Base-by-base conservation (phyloP, 805 yeast genomes). In the Suhomyces sp. region DNA sequence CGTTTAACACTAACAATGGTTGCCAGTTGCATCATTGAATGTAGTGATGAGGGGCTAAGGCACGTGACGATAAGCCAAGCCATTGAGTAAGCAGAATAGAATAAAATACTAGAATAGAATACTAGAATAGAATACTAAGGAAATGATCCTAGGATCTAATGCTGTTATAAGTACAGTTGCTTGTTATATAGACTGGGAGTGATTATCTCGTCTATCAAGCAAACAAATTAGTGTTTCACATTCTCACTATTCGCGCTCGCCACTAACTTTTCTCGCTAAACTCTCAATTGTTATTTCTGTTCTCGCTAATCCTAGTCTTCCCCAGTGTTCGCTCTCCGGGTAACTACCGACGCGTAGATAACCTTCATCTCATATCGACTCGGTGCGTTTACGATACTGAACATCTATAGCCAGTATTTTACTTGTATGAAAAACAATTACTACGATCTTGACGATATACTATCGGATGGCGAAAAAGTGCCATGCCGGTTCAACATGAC, bases 401-500 rank as follows among this genome's bases (percentile, higher is more conserved):
- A n/a, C n/a, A n/a, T n/a, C n/a, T n/a, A n/a, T n/a, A n/a, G n/a
- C n/a, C n/a, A n/a, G n/a, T n/a, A n/a, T n/a, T 24, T 24, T 24
- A 24, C 4, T 5, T 5, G 25, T 4, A 31, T 33, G 41, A 37
- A 37, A 37, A 37, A 7, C 37, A 39, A 48, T 29, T 88, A 88
- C 68, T 88, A 85, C 70, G 92, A 87, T 63, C 72, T 88, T 5
- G 94, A 88, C 58, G 94, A 87, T 57, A 84, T 87, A 10, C 72
- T 86, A 17, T 82, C 92, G 0, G 90, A 84, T 54, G 77, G 81
- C 2, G 85, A 83, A 73, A 85, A 84, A 61, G 72, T 92, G 6
- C 97, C 97, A 0, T 84, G 93, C 61, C 82, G 80, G 49, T 90
- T 92, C 72, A 85, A 86, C 57, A 79, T 85, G 44, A 79, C 86